Evolutionary conservation across 2,329 filamentous ascomycete genomes (phyloP), one percentile per base, ranked within the genome.

Genomic region (Paecilomyces niveus): DNA sequence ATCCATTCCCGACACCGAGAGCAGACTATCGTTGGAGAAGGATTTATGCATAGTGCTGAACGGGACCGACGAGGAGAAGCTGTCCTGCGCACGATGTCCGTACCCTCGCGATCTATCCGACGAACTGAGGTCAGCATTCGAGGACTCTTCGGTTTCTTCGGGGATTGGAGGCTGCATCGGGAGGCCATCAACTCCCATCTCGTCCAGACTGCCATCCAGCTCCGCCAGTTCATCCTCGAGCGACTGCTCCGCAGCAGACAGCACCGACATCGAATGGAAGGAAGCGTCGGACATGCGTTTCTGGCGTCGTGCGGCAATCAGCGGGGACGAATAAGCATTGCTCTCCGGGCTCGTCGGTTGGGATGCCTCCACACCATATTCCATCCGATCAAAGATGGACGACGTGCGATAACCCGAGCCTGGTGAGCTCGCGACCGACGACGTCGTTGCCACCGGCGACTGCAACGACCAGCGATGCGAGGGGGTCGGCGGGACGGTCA

Each of bases 1-100:
- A 69, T 97, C 93, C 71, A 96, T 87, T 1, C 91, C 92, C 0
- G 87, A 85, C 1, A 96, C 83, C 0, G 92, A 97, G 64, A 97
- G 83, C 61, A 97, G 87, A 18, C 90, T 96, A 70, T 97, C 92
- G 65, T 96, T 91, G 1, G 92, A 96, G 1, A 85, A 70, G 2
- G 85, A 81, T 32, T 88, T 86, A 49, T 85, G 88, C 3, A 92
- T 73, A 1, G 74, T 72, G 56, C 75, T 77, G 73, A 64, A 68
- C 50, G 65, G 67, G 29, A 64, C 59, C 21, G 66, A 65, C 15
- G 70, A 65, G n/a, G 70, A 65, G 2, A 70, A 62, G 56, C 31
- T 39, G 32, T 55, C 55, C 0, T 54, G 52, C 57, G 55, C 31
- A 39, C 10, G 39, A 45, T 52, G 29, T 32, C 57, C 10, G 35